phyloP scores from a whole-genome alignment of 1,139 yeast genomes.

The Nadsonia starkeyi-henricii region DNA sequence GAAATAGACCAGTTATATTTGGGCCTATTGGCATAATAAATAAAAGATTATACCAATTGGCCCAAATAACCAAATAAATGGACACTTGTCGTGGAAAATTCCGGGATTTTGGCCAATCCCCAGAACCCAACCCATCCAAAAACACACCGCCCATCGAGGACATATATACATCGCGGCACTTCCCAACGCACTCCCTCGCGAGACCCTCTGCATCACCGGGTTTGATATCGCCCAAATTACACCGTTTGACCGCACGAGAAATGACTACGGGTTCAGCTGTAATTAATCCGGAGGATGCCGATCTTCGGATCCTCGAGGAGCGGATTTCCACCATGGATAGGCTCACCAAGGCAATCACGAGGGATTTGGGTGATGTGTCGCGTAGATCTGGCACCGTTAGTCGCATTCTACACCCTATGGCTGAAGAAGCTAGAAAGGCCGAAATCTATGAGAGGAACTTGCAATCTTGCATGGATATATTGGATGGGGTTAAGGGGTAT shows the following conservation, averaged over 20 bases:
- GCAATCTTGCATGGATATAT: constrained; percentile 44
- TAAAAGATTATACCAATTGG: no score
- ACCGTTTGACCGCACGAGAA: background rate
- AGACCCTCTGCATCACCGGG: constrained; percentile 1
- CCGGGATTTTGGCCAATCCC: no score
- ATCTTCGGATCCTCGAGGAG: constrained; percentile 68
- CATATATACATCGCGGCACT: no score
- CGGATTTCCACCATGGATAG: constrained; percentile 47
- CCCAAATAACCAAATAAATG: no score
- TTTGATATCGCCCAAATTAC: background rate
- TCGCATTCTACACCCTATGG: constrained; percentile 53
- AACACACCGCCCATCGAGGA: no score
- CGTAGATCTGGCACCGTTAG: constrained; percentile 49
- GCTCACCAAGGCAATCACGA: constrained; percentile 41
- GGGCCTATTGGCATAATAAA: no score
- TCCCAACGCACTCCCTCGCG: no score
- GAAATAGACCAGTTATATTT: no score
- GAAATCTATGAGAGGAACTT: constrained; percentile 40
- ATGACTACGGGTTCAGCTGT: constrained; percentile 1
- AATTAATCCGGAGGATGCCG: constrained; percentile 67
- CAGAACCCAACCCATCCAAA: no score
- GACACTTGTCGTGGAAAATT: no score
- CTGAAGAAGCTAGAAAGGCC: constrained; percentile 46
- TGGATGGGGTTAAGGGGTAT: constrained; percentile 50
- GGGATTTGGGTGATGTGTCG: constrained; percentile 43